Conservation (phyloP, 2,329 filamentous ascomycete genomes). For the Cladophialophora psammophila region DNA sequence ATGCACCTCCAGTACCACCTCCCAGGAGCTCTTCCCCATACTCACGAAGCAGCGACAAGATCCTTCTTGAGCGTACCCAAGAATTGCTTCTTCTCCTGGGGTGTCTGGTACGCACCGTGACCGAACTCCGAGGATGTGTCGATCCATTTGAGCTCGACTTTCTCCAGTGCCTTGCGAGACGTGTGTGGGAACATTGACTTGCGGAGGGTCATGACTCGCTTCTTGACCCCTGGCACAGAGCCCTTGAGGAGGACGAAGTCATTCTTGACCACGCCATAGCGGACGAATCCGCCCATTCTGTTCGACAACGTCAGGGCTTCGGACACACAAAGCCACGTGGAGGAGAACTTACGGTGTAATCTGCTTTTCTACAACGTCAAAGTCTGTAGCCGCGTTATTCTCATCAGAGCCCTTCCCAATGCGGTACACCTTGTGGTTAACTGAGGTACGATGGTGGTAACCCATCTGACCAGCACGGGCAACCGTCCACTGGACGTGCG, state of each 20-base stretch:
- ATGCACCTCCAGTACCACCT: neutral
- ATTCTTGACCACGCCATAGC: slow-evolving; percentile 99
- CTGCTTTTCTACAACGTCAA: slow-evolving; percentile 98
- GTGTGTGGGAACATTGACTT: slow-evolving; percentile 99
- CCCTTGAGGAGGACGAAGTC: slow-evolving; percentile 99
- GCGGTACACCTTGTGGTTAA: slow-evolving; percentile 99
- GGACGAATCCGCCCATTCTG: slow-evolving; percentile 98
- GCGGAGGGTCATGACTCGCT: slow-evolving; percentile 97
- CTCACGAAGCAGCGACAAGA: slow-evolving; percentile 64
- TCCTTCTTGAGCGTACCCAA: slow-evolving; percentile 99
- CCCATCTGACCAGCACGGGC: slow-evolving; percentile 99
- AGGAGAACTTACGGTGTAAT: slow-evolving; percentile 90
- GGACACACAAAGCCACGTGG: slow-evolving; percentile 3
- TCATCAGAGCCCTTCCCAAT: slow-evolving; percentile 92
- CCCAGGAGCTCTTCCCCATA: neutral
- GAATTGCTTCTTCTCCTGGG: slow-evolving; percentile 96
- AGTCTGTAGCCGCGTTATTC: slow-evolving; percentile 90
- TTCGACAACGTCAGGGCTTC: slow-evolving; percentile 45
- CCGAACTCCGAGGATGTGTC: slow-evolving; percentile 99
- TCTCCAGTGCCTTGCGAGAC: slow-evolving; percentile 93
- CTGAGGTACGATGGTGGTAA: slow-evolving; percentile 99
- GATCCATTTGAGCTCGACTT: slow-evolving; percentile 99
- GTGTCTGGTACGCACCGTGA: slow-evolving; percentile 99
- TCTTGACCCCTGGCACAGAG: slow-evolving; percentile 97
- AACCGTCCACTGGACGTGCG: slow-evolving; percentile 99